A percentile compares a stretch with the other conserved stretches of the same genome.
Evolutionary conservation across 352 stramenopile species (phyloP).

Genomic region (Globisporangium uncinulatum): DNA sequence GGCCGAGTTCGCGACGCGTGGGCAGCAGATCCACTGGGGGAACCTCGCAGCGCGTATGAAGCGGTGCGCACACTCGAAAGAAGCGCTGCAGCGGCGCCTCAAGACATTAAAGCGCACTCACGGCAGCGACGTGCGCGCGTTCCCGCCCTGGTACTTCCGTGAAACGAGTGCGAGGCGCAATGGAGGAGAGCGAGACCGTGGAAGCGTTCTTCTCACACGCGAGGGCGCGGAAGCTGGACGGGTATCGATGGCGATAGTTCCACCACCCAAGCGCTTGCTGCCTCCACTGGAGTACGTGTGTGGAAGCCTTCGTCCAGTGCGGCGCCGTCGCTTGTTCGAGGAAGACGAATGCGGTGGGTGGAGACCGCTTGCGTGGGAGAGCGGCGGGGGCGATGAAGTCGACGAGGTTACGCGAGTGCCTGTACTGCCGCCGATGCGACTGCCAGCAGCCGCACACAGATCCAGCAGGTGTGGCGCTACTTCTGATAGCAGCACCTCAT

Average conservation of each 20-base stretch:
- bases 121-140: constrained; percentile 20
- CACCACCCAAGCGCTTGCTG: not conserved
- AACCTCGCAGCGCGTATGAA: constrained; percentile 23
- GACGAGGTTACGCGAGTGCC: not conserved
- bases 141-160: constrained; percentile 40
- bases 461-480: no score
- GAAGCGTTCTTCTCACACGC: no score
- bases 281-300: not conserved
- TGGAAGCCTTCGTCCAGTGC: no score
- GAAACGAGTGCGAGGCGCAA: not conserved
- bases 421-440: not conserved
- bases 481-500: no score
- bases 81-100: constrained; percentile 35
- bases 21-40: constrained; percentile 26
- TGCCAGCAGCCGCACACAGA: not conserved
- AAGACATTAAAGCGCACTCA: constrained; percentile 57
- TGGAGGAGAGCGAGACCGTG: no score
- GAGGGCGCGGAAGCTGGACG: no score
- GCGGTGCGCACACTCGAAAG: constrained; percentile 23
- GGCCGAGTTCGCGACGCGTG: constrained; percentile 6
- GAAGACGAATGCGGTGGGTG: not conserved
- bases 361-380: not conserved
- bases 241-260: no score
- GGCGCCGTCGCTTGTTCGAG: not conserved
- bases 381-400: not conserved